Evolutionary conservation across 352 stramenopile species (phyloP).

Genomic region (Saprolegnia diclina): DNA sequence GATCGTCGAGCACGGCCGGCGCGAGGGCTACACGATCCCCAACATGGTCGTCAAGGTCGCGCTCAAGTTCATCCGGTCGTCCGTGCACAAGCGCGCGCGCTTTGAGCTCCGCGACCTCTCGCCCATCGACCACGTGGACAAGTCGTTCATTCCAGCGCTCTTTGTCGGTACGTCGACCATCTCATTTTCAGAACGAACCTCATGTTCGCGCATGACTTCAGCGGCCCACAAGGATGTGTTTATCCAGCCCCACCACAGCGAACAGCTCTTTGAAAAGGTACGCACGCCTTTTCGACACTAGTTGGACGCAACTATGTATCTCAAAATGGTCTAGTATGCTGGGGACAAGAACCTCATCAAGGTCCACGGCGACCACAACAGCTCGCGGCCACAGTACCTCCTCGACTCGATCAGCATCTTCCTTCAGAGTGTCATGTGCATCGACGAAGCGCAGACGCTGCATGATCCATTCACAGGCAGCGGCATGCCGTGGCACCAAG

Average conservation of each 20-base stretch:
- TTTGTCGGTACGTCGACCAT: constrained; percentile 60
- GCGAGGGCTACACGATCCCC: constrained; percentile 90
- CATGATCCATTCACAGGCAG: constrained; percentile 33
- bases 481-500: constrained; percentile 30
- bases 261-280: constrained; percentile 52
- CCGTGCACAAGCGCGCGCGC: constrained; percentile 86
- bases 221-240: constrained; percentile 96
- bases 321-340: constrained; percentile 83
- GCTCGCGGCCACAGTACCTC: constrained; percentile 90
- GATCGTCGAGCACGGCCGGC: constrained; percentile 93
- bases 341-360: constrained; percentile 98
- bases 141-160: constrained; percentile 95
- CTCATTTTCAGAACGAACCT: not conserved
- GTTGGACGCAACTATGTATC: constrained; percentile 32
- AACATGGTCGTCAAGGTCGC: constrained; percentile 88
- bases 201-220: not conserved
- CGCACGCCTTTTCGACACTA: not conserved
- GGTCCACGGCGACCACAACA: constrained; percentile 98
- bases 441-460: constrained; percentile 40
- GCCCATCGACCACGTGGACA: constrained; percentile 83
- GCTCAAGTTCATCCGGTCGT: constrained; percentile 86
- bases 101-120: constrained; percentile 80
- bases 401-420: constrained; percentile 96
- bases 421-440: constrained; percentile 88
- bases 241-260: constrained; percentile 82